phyloP scores from a whole-genome alignment of 805 yeast genomes.

The Wickerhamomyces bovis region DNA sequence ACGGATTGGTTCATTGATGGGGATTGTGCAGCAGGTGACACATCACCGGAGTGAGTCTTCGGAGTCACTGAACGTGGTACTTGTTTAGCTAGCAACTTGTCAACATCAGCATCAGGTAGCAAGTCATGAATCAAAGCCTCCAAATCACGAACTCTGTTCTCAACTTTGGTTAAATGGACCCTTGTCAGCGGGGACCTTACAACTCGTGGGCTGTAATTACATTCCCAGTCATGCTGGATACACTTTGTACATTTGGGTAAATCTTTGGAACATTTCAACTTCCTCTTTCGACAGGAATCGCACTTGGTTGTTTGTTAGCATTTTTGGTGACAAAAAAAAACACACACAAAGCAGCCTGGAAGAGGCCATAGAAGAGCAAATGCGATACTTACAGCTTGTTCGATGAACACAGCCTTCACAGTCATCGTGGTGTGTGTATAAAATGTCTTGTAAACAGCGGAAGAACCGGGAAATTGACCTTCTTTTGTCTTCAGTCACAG shows the following conservation, averaged over 20 bases:
- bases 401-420: slow-evolving; percentile 22
- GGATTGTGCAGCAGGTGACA: slow-evolving; percentile 7
- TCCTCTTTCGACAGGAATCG: slow-evolving; percentile 77
- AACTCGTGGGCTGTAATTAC: slow-evolving; percentile 72
- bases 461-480: too few relatives aligned
- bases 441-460: too few relatives aligned
- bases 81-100: slow-evolving; percentile 26
- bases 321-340: not conserved
- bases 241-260: slow-evolving; percentile 75
- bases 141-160: slow-evolving; percentile 43
- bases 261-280: slow-evolving; percentile 75
- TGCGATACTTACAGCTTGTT: slow-evolving; percentile 21
- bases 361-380: not conserved
- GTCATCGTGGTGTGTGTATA: not conserved
- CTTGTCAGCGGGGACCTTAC: slow-evolving; percentile 79
- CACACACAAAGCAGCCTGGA: not conserved
- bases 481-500: not conserved
- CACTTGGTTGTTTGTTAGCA: slow-evolving; percentile 33
- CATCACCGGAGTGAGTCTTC: not conserved
- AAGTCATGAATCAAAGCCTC: slow-evolving; percentile 39
- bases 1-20: not conserved
- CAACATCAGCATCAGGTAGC: slow-evolving; percentile 42
- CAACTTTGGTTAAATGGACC: slow-evolving; percentile 73
- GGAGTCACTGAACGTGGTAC: slow-evolving; percentile 7
- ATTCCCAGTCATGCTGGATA: slow-evolving; percentile 61